Evolutionary conservation across 164 flowering plant genomes (phyloP).

Genomic region (Magnolia kwangsiensis): DNA sequence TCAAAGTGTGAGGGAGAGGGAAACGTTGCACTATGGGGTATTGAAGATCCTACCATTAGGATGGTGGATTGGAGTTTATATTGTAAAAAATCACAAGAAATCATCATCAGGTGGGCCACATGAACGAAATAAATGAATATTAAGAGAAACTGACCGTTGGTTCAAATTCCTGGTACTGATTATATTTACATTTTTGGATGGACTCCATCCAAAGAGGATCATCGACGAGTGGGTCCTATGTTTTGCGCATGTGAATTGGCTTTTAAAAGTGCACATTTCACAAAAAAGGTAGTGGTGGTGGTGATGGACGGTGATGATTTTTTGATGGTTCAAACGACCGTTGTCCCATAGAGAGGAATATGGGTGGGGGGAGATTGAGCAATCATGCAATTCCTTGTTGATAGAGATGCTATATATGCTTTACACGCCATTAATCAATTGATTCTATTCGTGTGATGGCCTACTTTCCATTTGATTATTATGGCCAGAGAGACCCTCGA

Average conservation of each 20-base stretch:
- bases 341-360: not conserved
- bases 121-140: not conserved
- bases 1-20: no score
- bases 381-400: slow-evolving; percentile 4
- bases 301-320: not conserved
- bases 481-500: not conserved
- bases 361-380: not conserved
- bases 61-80: no score
- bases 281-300: not conserved
- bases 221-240: not conserved
- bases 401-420: slow-evolving; percentile 1
- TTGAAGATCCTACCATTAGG: no score
- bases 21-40: no score
- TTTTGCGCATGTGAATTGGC: no score
- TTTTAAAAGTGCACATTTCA: not conserved
- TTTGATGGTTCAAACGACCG: not conserved
- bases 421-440: not conserved
- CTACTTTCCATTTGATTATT: slow-evolving; percentile 1
- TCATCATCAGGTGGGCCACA: not conserved
- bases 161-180: not conserved
- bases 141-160: not conserved
- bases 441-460: not conserved
- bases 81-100: no score
- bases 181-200: not conserved
- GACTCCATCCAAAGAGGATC: not conserved